Percentiles rank a stretch among this genome's conserved stretches.
Conservation (phyloP, 2,329 filamentous ascomycete genomes). For the Trichoderma koningiopsis region DNA sequence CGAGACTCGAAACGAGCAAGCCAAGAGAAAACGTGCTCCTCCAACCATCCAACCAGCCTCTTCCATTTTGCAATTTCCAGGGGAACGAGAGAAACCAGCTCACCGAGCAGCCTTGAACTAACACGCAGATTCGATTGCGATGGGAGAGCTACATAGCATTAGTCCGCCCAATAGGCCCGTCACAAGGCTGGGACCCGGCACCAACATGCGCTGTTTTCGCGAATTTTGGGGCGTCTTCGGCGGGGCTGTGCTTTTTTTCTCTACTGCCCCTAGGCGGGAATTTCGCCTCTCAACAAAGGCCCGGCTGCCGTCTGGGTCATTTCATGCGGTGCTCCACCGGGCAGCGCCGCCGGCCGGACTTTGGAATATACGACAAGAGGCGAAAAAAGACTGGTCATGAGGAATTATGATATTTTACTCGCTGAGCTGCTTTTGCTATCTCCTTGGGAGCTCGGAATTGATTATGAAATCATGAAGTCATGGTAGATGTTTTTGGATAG, state of each 20-base stretch:
- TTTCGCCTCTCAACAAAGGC: conserved; percentile 19
- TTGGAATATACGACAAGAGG: neutral
- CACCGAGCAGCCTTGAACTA: neutral
- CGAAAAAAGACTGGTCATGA: neutral
- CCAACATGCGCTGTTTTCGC: conserved; percentile 22
- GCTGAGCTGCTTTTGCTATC: neutral
- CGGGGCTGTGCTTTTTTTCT: conserved; percentile 19
- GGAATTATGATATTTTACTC: neutral
- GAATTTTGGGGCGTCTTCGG: conserved; percentile 17
- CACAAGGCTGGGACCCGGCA: conserved; percentile 13
- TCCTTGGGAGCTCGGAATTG: neutral
- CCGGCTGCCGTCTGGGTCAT: neutral
- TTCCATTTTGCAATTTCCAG: neutral
- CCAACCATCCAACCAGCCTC: neutral
- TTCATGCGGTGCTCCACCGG: conserved; percentile 6
- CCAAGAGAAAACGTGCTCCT: neutral
- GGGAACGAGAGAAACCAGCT: neutral
- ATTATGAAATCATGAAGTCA: conserved; percentile 8
- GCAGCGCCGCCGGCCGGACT: neutral
- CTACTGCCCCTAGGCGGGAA: neutral
- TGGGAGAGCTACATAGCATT: neutral
- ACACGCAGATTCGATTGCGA: conserved; percentile 1
- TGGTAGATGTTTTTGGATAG: neutral
- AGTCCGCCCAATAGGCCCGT: neutral
- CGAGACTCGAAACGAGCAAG: neutral